Evolutionary conservation across 2,329 filamentous ascomycete species (phyloP).

Genomic region (Fusarium sp.): DNA sequence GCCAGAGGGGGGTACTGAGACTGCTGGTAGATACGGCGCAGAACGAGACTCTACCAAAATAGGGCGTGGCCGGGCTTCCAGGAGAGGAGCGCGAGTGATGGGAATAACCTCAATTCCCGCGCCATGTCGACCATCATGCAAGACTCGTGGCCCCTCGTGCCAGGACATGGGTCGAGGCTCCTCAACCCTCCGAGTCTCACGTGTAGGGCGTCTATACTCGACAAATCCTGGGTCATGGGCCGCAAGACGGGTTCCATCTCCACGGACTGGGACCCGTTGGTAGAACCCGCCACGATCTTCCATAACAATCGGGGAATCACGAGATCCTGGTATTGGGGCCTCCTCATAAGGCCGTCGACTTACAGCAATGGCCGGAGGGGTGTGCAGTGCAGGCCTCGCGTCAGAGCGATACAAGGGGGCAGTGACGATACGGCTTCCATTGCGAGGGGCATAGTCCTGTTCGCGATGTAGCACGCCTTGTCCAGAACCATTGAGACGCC

Average conservation of each 20-base stretch:
- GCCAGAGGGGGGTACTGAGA: slow-evolving; percentile 12
- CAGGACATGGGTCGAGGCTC: slow-evolving; percentile 36
- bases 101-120: slow-evolving; percentile 38
- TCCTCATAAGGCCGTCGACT: slow-evolving; percentile 49
- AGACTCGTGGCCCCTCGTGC: slow-evolving; percentile 37
- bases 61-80: slow-evolving; percentile 20
- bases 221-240: slow-evolving; percentile 24
- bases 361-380: slow-evolving; percentile 31
- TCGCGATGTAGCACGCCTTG: slow-evolving; percentile 15
- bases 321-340: slow-evolving; percentile 47
- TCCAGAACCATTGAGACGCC: slow-evolving; percentile 20
- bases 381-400: slow-evolving; percentile 29
- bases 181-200: slow-evolving; percentile 25
- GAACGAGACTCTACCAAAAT: slow-evolving; percentile 22
- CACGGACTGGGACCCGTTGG: slow-evolving; percentile 47
- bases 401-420: slow-evolving; percentile 26
- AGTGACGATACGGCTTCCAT: slow-evolving; percentile 20
- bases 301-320: slow-evolving; percentile 53
- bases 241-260: slow-evolving; percentile 19
- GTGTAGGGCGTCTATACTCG: slow-evolving; percentile 26
- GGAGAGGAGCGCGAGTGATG: slow-evolving; percentile 15
- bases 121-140: slow-evolving; percentile 32
- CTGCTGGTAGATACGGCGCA: slow-evolving; percentile 8
- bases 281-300: slow-evolving; percentile 55
- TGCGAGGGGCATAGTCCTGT: slow-evolving; percentile 17